Base-by-base conservation (phyloP, 768 basidiomycete species). In the Hydnomerulius pinastri region DNA sequence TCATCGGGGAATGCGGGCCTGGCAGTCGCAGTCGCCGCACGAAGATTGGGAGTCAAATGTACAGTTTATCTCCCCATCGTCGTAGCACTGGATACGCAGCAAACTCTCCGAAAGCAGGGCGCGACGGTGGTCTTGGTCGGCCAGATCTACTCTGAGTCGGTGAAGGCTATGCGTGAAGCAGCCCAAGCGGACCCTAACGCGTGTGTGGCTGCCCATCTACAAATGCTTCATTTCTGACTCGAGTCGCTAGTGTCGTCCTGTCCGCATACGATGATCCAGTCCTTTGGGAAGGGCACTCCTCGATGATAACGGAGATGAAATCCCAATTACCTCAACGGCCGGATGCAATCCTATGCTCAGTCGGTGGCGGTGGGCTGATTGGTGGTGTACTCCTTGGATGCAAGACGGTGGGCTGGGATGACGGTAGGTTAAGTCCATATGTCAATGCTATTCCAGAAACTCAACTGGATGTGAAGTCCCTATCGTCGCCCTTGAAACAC, bases 1-100 rank as follows among this genome's bases (percentile, higher is more conserved):
- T 91, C 89, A 0, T 79, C 85, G 4, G 89, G 89, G n/a, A 90
- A 91, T 60, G 90, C 86, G n/a, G 88, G 83, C 1, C 70, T 89
- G 12, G 89, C 87, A 11, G 78, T 80, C 0, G 87, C 87, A 13
- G 77, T 79, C 53, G 83, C 82, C 18, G 80, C 87, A 8, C 71
- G 76, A 24, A 68, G 61, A 17, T 73, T 89, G 20, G 68, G 69
- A 6, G 70, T 88, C 36, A 72, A 64, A 59, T 90, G 87, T 63
- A 86, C 81, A 6, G 82, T 90, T 2, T 90, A 75, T 62, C 72
- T 92, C 20, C 87, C 89, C 0, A 65, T 74, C 28, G 78, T 77
- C 5, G 82, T 76, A 11, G 58, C 76, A 28, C 66, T 68, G 55
- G 73, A 69, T 17, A 85, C 80, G 0, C 62, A 83, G 18, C 69